phyloP scores from a whole-genome alignment of 805 yeast genomes.

The Yarrowia sp. region DNA sequence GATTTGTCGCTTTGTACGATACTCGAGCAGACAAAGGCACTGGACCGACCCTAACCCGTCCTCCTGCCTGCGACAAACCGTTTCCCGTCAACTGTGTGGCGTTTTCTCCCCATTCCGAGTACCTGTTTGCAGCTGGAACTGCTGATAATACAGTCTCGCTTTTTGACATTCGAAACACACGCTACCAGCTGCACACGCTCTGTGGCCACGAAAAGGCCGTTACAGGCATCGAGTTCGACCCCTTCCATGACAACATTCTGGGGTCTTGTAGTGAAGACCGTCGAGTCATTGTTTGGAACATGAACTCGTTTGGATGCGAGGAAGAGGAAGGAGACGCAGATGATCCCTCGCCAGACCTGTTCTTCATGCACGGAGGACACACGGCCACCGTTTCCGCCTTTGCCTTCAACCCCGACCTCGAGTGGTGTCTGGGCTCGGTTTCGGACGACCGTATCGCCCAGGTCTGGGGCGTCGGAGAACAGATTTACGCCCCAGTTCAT shows the following conservation, averaged over 20 bases:
- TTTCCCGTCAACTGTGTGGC: constrained; percentile 58
- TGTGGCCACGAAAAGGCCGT: constrained; percentile 63
- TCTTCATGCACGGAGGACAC: constrained; percentile 88
- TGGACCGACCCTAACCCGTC: constrained; percentile 41
- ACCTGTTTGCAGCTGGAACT: constrained; percentile 70
- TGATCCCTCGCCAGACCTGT: constrained; percentile 70
- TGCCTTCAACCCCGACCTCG: constrained; percentile 60
- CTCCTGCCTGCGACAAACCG: constrained; percentile 45
- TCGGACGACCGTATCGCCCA: constrained; percentile 75
- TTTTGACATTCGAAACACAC: constrained; percentile 69
- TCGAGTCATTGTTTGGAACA: constrained; percentile 72
- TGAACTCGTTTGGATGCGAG: constrained; percentile 52
- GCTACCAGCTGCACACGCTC: constrained; percentile 57
- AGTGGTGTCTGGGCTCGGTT: constrained; percentile 58
- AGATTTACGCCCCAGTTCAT: constrained; percentile 3
- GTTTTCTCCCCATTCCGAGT: constrained; percentile 52
- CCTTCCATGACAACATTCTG: constrained; percentile 48
- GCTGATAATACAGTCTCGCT: constrained; percentile 69
- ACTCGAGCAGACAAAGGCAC: constrained; percentile 39
- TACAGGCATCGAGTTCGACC: constrained; percentile 54
- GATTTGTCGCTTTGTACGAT: constrained; percentile 59
- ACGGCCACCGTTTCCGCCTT: constrained; percentile 64
- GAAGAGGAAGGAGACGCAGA: constrained; percentile 54
- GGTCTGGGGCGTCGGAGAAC: constrained; percentile 48
- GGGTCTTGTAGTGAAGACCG: constrained; percentile 64